Conservation (phyloP, 352 stramenopile genomes). For the Phytophthora meadii region DNA sequence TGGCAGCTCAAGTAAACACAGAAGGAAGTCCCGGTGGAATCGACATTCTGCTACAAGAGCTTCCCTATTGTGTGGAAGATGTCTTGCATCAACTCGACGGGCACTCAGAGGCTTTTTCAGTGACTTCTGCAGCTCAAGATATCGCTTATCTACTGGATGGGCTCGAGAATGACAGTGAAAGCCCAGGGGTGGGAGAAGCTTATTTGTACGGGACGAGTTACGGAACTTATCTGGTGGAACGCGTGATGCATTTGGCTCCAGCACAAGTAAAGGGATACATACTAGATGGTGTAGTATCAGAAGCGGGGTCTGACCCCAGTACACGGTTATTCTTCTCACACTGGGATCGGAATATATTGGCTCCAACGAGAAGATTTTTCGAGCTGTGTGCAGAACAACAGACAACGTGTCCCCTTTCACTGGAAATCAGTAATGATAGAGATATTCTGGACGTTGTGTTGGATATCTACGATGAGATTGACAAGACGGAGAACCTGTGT, state of each 20-base stretch:
- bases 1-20: slow-evolving; percentile 41
- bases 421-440: slow-evolving; percentile 9
- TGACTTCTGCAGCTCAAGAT: slow-evolving; percentile 58
- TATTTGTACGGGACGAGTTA: slow-evolving; percentile 70
- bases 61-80: slow-evolving; percentile 37
- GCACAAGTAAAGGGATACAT: slow-evolving; percentile 52
- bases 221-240: slow-evolving; percentile 59
- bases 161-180: slow-evolving; percentile 22
- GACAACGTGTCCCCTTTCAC: slow-evolving; percentile 30
- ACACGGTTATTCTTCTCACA: slow-evolving; percentile 38
- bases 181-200: slow-evolving; percentile 21
- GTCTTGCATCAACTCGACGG: slow-evolving; percentile 35
- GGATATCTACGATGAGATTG: slow-evolving; percentile 43
- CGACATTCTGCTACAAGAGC: slow-evolving; percentile 19
- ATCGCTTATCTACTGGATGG: slow-evolving; percentile 27
- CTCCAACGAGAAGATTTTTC: slow-evolving; percentile 33
- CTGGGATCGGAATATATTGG: slow-evolving; percentile 43
- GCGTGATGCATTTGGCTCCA: slow-evolving; percentile 56
- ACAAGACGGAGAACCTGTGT: slow-evolving; percentile 31
- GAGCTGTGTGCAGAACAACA: slow-evolving; percentile 28
- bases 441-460: slow-evolving; percentile 40
- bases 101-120: slow-evolving; percentile 41
- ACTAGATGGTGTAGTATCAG: slow-evolving; percentile 51
- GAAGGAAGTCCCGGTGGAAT: slow-evolving; percentile 19
- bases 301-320: slow-evolving; percentile 28